Evolutionary conservation across 805 yeast species (phyloP).

Genomic region (Candida mattraensis): DNA sequence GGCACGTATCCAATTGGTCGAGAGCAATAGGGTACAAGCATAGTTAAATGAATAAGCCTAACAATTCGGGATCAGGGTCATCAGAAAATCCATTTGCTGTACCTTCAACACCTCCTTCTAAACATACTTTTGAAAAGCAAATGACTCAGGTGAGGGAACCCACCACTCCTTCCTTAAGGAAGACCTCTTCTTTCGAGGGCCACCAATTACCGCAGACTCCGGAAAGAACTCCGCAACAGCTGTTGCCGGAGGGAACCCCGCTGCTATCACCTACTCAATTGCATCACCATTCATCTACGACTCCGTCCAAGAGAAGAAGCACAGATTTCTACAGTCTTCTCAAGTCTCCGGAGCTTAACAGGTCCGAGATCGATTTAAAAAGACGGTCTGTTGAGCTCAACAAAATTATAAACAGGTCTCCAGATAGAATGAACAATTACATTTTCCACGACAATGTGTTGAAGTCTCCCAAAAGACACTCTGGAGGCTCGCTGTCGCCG

Average conservation of each 20-base stretch:
- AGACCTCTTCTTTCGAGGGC: slow-evolving; percentile 18
- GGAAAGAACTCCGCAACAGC: slow-evolving; percentile 30
- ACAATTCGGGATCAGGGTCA: too few relatives aligned
- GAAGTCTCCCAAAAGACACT: slow-evolving; percentile 24
- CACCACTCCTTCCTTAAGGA: slow-evolving; percentile 29
- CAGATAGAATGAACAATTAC: slow-evolving; percentile 24
- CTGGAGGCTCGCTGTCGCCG: slow-evolving; percentile 18
- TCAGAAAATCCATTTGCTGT: neutral
- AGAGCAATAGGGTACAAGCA: too few relatives aligned
- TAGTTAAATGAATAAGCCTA: too few relatives aligned
- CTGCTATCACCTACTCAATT: slow-evolving; percentile 34
- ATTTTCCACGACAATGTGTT: slow-evolving; percentile 28
- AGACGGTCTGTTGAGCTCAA: slow-evolving; percentile 34
- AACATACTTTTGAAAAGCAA: neutral
- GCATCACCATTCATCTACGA: slow-evolving; percentile 12
- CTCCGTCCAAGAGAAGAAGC: slow-evolving; percentile 34
- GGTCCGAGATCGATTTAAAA: slow-evolving; percentile 25
- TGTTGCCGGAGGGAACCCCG: slow-evolving; percentile 33
- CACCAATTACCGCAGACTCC: slow-evolving; percentile 31
- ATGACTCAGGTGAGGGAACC: slow-evolving; percentile 21
- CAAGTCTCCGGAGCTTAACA: slow-evolving; percentile 34
- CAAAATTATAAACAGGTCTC: slow-evolving; percentile 29
- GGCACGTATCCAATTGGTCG: too few relatives aligned
- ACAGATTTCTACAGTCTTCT: slow-evolving; percentile 37
- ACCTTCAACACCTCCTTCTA: slow-evolving; percentile 2